Evolutionary conservation across 805 yeast species (phyloP).

Genomic region (Novakomyces olei): DNA sequence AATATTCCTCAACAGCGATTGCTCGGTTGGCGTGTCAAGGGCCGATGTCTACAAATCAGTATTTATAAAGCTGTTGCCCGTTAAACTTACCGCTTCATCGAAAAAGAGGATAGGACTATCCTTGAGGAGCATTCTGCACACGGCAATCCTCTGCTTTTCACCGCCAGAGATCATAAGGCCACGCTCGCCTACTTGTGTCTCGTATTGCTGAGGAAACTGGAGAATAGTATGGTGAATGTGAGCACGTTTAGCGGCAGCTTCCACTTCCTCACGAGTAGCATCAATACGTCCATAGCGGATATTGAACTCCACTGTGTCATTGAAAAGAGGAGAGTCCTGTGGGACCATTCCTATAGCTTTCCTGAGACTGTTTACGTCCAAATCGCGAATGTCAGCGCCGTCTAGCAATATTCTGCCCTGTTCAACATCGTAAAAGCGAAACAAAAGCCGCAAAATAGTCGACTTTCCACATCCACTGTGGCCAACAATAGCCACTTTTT

Average conservation of each 20-base stretch:
- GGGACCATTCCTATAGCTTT: constrained; percentile 65
- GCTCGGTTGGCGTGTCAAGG: constrained; percentile 88
- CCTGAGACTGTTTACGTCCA: constrained; percentile 50
- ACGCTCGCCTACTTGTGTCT: constrained; percentile 36
- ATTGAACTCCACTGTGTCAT: constrained; percentile 54
- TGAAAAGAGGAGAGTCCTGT: constrained; percentile 70
- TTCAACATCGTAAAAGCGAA: constrained; percentile 39
- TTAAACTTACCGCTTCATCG: constrained; percentile 74
- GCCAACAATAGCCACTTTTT: constrained; percentile 71
- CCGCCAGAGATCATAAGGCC: constrained; percentile 98
- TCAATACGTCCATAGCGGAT: constrained; percentile 36
- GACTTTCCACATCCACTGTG: constrained; percentile 82
- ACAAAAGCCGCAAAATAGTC: constrained; percentile 49
- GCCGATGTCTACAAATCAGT: constrained; percentile 54
- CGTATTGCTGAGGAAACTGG: too few relatives aligned
- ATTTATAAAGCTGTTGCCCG: constrained; percentile 36
- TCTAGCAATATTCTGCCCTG: constrained; percentile 39
- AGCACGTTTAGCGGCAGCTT: constrained; percentile 14
- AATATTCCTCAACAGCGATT: constrained; percentile 53
- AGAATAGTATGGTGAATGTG: constrained; percentile 16
- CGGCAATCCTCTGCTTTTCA: constrained; percentile 85
- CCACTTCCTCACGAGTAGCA: constrained; percentile 42
- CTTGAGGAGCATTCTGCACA: constrained; percentile 71
- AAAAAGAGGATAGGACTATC: constrained; percentile 76
- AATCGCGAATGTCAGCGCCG: constrained; percentile 36